Conservation (phyloP, 176 grass and related monocot species). For the Lolium rigidum region DNA sequence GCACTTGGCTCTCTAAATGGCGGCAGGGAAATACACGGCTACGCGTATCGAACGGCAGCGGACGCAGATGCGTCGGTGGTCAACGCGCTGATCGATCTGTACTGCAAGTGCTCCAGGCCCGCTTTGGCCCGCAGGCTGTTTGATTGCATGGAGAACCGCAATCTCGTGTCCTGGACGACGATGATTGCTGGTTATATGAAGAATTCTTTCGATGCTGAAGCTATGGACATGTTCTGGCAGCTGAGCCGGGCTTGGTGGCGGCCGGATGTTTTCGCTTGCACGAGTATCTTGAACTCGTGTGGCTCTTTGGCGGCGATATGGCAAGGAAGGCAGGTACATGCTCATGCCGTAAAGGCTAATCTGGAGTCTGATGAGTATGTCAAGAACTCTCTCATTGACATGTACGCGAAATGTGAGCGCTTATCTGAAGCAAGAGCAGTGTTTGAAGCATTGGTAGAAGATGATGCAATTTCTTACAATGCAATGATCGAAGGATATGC, state of each 20-base stretch:
- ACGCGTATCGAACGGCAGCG: slow-evolving; percentile 50
- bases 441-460: slow-evolving; percentile 62
- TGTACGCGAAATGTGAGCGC: slow-evolving; percentile 77
- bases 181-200: slow-evolving; percentile 85
- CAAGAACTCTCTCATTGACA: slow-evolving; percentile 79
- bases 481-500: slow-evolving; percentile 87
- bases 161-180: slow-evolving; percentile 90
- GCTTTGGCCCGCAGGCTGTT: slow-evolving; percentile 67
- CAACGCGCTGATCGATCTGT: slow-evolving; percentile 67
- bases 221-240: slow-evolving; percentile 59
- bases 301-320: slow-evolving; percentile 56
- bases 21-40: slow-evolving; percentile 67
- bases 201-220: slow-evolving; percentile 59
- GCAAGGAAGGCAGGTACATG: slow-evolving; percentile 82
- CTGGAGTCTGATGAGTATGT: slow-evolving; percentile 67
- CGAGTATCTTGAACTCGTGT: slow-evolving; percentile 76
- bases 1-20: slow-evolving; percentile 56
- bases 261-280: slow-evolving; percentile 70
- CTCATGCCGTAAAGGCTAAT: slow-evolving; percentile 64
- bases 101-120: slow-evolving; percentile 69
- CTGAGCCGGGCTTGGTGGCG: slow-evolving; percentile 64
- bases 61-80: slow-evolving; percentile 55
- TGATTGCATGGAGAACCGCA: slow-evolving; percentile 49
- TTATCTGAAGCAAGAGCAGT: slow-evolving; percentile 57
- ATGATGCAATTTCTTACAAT: slow-evolving; percentile 72